Conservation (phyloP, 805 yeast species). For the Candida andamanensis region DNA sequence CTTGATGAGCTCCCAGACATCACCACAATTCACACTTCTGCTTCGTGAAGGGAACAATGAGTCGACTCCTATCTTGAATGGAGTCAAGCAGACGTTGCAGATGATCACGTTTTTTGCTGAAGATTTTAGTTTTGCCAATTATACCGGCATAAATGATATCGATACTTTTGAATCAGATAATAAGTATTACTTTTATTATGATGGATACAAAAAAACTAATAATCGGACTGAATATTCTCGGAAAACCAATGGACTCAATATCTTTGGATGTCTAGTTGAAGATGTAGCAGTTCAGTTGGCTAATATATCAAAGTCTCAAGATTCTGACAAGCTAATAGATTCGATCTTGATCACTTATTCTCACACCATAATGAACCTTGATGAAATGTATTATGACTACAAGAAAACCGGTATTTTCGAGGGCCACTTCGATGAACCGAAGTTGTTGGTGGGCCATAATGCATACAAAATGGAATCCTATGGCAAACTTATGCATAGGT, state of each 20-base stretch:
- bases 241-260: slow-evolving; percentile 37
- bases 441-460: slow-evolving; percentile 10
- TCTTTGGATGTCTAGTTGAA: slow-evolving; percentile 41
- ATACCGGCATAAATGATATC: slow-evolving; percentile 20
- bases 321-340: slow-evolving; percentile 34
- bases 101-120: slow-evolving; percentile 12
- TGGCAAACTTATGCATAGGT: slow-evolving; percentile 11
- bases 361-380: slow-evolving; percentile 13
- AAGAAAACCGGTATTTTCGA: slow-evolving; percentile 9
- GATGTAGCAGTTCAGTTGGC: slow-evolving; percentile 49
- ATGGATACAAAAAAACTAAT: slow-evolving; percentile 47
- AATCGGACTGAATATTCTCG: slow-evolving; percentile 2
- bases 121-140: slow-evolving; percentile 9
- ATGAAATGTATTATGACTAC: slow-evolving; percentile 11
- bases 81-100: slow-evolving; percentile 7
- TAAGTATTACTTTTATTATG: slow-evolving; percentile 38
- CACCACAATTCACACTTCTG: slow-evolving; percentile 8
- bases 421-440: slow-evolving; percentile 9
- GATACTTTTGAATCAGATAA: slow-evolving; percentile 43
- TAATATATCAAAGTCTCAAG: slow-evolving; percentile 33
- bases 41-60: slow-evolving; percentile 11
- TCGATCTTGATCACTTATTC: slow-evolving; percentile 38
- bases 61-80: slow-evolving; percentile 4
- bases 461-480: slow-evolving; percentile 11
- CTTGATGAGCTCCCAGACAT: slow-evolving; percentile 2